phyloP scores from a whole-genome alignment of 768 basidiomycete genomes.

The Mrakia hoshinonis region DNA sequence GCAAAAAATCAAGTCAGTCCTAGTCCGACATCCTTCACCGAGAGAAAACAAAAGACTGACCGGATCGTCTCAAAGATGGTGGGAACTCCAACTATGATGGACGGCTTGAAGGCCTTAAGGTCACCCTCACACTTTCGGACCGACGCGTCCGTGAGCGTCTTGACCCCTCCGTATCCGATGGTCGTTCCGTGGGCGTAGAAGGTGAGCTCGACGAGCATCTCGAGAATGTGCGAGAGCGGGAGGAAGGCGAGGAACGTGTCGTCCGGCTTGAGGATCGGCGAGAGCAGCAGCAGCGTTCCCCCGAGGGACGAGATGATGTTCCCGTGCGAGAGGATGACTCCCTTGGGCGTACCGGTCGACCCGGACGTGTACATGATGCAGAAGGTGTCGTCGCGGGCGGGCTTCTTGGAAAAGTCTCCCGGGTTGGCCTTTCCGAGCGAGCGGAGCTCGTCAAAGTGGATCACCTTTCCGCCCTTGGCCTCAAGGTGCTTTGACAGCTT shows the following conservation, averaged over 20 bases:
- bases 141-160: slow-evolving; percentile 40
- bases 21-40: too few species aligned
- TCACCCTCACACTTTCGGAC: slow-evolving; percentile 40
- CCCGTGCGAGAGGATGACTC: slow-evolving; percentile 76
- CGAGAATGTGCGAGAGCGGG: slow-evolving; percentile 38
- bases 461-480: slow-evolving; percentile 42
- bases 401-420: slow-evolving; percentile 46
- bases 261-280: not conserved
- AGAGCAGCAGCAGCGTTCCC: slow-evolving; percentile 17
- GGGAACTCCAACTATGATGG: slow-evolving; percentile 39
- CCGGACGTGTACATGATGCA: slow-evolving; percentile 60
- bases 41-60: too few species aligned
- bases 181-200: slow-evolving; percentile 31
- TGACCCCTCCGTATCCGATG: slow-evolving; percentile 38
- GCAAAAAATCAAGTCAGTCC: too few species aligned
- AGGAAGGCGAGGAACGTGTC: slow-evolving; percentile 30
- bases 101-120: slow-evolving; percentile 36
- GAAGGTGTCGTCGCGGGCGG: slow-evolving; percentile 50
- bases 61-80: not conserved
- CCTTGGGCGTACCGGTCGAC: slow-evolving; percentile 81
- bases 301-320: slow-evolving; percentile 55
- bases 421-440: slow-evolving; percentile 55
- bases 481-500: slow-evolving; percentile 16
- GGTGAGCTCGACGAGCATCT: slow-evolving; percentile 39
- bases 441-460: slow-evolving; percentile 66